Conservation (phyloP, 176 grass and related monocot genomes). For the Ampelocalamus luodianensis region DNA sequence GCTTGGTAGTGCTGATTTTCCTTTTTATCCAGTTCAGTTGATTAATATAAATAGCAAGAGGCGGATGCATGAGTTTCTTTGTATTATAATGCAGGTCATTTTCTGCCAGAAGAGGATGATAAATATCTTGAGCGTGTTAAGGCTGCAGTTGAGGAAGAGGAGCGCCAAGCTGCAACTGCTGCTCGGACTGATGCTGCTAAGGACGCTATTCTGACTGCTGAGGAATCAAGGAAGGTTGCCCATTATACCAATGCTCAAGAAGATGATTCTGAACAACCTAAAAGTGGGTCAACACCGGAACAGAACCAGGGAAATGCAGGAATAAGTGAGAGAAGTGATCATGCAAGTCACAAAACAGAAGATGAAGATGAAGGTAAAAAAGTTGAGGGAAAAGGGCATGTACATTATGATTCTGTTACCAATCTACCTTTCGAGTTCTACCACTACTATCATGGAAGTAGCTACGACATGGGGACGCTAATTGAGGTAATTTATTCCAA, state of each 20-base stretch:
- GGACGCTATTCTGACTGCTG: constrained; percentile 88
- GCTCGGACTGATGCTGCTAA: constrained; percentile 78
- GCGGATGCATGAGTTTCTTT: constrained; percentile 3
- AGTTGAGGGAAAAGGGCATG: constrained; percentile 50
- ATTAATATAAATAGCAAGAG: neutral
- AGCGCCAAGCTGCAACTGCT: constrained; percentile 81
- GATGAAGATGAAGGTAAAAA: constrained; percentile 48
- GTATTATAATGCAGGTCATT: constrained; percentile 71
- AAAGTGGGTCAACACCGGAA: constrained; percentile 31
- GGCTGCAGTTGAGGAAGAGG: constrained; percentile 97
- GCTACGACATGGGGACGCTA: constrained; percentile 93
- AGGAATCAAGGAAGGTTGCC: constrained; percentile 72
- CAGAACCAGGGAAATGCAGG: constrained; percentile 35
- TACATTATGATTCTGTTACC: constrained; percentile 57
- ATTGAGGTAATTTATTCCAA: constrained; percentile 78
- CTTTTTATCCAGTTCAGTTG: neutral
- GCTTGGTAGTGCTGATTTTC: constrained; percentile 13
- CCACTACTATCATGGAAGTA: constrained; percentile 95
- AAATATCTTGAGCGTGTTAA: constrained; percentile 92
- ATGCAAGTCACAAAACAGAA: constrained; percentile 37
- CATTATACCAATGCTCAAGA: constrained; percentile 40
- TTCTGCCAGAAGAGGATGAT: constrained; percentile 98
- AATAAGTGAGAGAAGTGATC: constrained; percentile 50
- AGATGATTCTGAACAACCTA: constrained; percentile 43
- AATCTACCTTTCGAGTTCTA: constrained; percentile 96